These are phyloP conservation scores for Arabis alpina DNA, from an alignment of 345 rosid species.

Conservation along the genomic window DNA sequence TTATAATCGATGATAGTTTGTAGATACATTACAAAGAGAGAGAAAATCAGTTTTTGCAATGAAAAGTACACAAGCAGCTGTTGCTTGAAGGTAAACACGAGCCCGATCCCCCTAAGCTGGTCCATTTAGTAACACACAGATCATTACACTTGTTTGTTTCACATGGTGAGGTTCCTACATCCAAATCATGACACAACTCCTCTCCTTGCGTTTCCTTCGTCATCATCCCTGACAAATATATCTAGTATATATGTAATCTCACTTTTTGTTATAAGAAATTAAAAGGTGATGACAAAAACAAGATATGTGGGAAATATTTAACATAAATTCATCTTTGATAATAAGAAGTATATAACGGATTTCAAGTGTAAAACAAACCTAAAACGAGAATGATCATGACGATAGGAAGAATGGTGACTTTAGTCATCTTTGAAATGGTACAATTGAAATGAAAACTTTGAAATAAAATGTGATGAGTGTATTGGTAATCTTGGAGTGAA, in stretches of 20 bases:
- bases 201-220: not conserved
- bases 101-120: too few relatives aligned
- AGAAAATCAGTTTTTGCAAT: too few relatives aligned
- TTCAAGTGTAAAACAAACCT: not conserved
- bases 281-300: not conserved
- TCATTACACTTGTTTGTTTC: too few relatives aligned
- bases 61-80: too few relatives aligned
- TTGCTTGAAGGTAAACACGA: too few relatives aligned
- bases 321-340: too few relatives aligned
- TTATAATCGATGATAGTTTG: too few relatives aligned
- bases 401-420: not conserved
- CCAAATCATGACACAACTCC: not conserved
- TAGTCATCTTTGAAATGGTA: not conserved
- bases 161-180: too few relatives aligned
- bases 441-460: too few relatives aligned
- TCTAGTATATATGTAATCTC: not conserved
- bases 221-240: conserved; percentile 10
- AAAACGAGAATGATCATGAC: not conserved
- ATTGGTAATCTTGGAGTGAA: not conserved
- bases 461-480: not conserved
- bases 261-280: not conserved
- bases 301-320: not conserved
- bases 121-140: too few relatives aligned
- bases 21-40: too few relatives aligned
- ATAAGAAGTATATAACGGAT: too few relatives aligned